A percentile compares a stretch with the other conserved stretches of the same genome.
Conservation (phyloP, 2,329 filamentous ascomycete species). For the Aspergillus vadensis region DNA sequence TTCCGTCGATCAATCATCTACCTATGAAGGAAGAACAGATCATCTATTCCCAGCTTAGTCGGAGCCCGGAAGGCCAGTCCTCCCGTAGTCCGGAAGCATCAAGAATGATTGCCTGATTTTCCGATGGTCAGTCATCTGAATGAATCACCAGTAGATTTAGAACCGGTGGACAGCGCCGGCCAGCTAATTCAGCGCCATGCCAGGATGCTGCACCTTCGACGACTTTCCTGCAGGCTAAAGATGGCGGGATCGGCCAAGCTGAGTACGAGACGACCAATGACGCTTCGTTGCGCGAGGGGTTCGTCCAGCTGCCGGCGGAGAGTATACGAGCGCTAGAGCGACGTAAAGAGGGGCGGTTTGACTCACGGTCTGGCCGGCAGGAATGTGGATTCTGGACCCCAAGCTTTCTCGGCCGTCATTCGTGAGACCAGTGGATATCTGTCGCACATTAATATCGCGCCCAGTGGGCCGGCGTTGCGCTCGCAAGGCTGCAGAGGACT, state of each 20-base stretch:
- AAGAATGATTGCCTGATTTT: too few relatives aligned
- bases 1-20: neutral
- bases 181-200: neutral
- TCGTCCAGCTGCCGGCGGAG: neutral
- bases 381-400: slow-evolving; percentile 7
- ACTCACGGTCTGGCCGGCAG: slow-evolving; percentile 1
- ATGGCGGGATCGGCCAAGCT: neutral
- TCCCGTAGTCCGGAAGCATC: neutral
- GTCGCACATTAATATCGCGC: neutral
- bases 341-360: neutral
- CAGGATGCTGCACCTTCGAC: neutral
- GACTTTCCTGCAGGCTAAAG: neutral
- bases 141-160: neutral
- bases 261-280: neutral
- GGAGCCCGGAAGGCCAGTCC: neutral
- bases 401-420: neutral
- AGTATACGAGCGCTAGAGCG: slow-evolving; percentile 3
- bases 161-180: neutral
- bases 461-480: neutral
- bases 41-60: neutral
- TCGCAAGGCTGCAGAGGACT: slow-evolving; percentile 7
- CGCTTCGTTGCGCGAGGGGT: neutral
- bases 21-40: neutral
- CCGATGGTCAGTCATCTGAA: neutral
- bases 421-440: slow-evolving; percentile 1